Evolutionary conservation across 441 rosid species (phyloP), one percentile per base, ranked within the genome.

Genomic region (Breynia disticha): DNA sequence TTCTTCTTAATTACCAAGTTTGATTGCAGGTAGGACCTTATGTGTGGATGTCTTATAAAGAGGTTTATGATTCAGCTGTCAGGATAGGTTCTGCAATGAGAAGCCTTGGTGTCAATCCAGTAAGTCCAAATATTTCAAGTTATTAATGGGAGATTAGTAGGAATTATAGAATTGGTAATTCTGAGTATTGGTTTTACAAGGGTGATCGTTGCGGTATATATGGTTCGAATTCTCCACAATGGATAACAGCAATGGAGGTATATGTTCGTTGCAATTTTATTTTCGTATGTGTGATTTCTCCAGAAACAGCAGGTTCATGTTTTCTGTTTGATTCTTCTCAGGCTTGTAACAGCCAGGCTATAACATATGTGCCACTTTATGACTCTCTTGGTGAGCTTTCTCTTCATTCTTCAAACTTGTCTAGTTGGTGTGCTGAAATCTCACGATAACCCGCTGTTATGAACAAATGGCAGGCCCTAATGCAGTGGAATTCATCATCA

Each of bases 231-330:
- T 77, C 83, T 64, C 89, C 94, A 13, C 77, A 86, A 66, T 90
- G 98, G 96, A 77, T 87, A 41, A 71, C 74, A 28, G 67, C 86
- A 7, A 87, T 83, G 98, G 90, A 85, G 95, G 95, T 84, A 79
- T 16, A 44, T 1, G 37, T 10, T 28, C 56, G 42, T 22, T 16
- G 9, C 53, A 10, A 16, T n/a, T 11, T 22, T 50, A 1, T 22
- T 28, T 28, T n/a, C n/a, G n/a, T n/a, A n/a, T n/a, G n/a, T n/a
- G n/a, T n/a, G n/a, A n/a, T n/a, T n/a, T n/a, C n/a, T n/a, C n/a
- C n/a, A n/a, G n/a, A n/a, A n/a, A n/a, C n/a, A n/a, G n/a, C n/a
- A n/a, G n/a, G n/a, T n/a, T n/a, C 32, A 3, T 28, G 8, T 28
- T 28, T 15, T 11, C 13, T 41, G 55, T 48, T 46, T 37, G 32